Evolutionary conservation across 164 flowering plant species (phyloP).

Genomic region (Nymphaea colorata): DNA sequence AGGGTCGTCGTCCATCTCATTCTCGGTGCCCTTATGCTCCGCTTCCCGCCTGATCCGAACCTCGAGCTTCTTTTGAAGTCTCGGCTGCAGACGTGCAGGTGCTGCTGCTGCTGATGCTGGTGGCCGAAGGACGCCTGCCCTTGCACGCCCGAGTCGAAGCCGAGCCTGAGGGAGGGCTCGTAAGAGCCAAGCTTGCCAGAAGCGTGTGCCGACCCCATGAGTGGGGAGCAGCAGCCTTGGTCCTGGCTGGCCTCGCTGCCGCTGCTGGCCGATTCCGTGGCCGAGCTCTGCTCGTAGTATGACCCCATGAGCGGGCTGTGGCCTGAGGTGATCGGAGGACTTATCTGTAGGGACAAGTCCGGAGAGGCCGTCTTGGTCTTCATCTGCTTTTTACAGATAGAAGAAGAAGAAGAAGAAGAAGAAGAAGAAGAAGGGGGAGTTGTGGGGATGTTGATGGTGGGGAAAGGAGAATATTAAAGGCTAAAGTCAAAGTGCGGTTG

Average conservation of each 20-base stretch:
- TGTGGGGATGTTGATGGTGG: neutral
- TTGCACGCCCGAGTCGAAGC: slow-evolving; percentile 18
- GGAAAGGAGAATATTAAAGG: neutral
- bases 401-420: neutral
- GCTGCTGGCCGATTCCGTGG: slow-evolving; percentile 45
- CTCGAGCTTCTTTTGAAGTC: slow-evolving; percentile 55
- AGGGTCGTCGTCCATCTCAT: slow-evolving; percentile 99
- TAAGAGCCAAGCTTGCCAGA: slow-evolving; percentile 8
- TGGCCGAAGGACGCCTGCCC: slow-evolving; percentile 6
- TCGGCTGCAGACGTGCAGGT: slow-evolving; percentile 43
- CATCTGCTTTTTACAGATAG: slow-evolving; percentile 14
- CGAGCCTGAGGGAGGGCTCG: slow-evolving; percentile 52
- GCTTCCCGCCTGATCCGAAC: slow-evolving; percentile 28
- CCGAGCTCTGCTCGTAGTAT: slow-evolving; percentile 27
- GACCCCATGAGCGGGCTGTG: slow-evolving; percentile 11
- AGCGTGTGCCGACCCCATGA: slow-evolving; percentile 6
- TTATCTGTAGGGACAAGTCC: slow-evolving; percentile 79
- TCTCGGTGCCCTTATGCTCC: slow-evolving; percentile 80
- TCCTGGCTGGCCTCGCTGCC: slow-evolving; percentile 77
- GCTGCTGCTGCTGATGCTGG: slow-evolving; percentile 18
- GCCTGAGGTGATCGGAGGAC: slow-evolving; percentile 40
- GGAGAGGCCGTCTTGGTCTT: slow-evolving; percentile 27
- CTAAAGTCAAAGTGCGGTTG: neutral
- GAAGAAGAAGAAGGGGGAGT: neutral
- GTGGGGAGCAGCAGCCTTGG: slow-evolving; percentile 19